phyloP scores from a whole-genome alignment of 805 yeast species.

The Kuraishia capsulata region DNA sequence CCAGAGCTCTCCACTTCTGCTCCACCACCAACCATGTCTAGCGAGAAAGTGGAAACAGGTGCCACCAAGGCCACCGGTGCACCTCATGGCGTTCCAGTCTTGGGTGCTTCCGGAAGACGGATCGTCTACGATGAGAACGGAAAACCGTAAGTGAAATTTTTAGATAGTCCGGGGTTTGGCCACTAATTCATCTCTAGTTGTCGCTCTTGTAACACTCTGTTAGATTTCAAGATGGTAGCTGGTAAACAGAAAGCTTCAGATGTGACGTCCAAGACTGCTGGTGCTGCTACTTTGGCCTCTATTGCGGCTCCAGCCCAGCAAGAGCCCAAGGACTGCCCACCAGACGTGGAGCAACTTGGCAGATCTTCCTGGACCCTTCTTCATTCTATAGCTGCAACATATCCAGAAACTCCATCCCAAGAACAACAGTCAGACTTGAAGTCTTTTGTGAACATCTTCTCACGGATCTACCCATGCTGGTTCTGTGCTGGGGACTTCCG shows the following conservation, averaged over 20 bases:
- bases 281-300: constrained; percentile 11
- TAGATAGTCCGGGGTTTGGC: constrained; percentile 1
- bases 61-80: no score
- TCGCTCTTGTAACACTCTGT: constrained; percentile 76
- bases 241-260: constrained; percentile 2
- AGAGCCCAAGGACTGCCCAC: constrained; percentile 57
- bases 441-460: constrained; percentile 60
- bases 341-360: constrained; percentile 78
- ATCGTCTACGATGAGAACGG: constrained; percentile 83
- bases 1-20: no score
- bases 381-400: constrained; percentile 84
- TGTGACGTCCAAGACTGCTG: constrained; percentile 6
- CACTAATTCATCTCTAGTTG: constrained; percentile 32
- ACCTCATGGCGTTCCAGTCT: constrained; percentile 24
- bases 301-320: constrained; percentile 17
- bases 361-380: constrained; percentile 86
- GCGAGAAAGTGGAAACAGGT: no score
- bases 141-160: constrained; percentile 61
- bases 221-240: constrained; percentile 67
- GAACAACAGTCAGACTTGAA: constrained; percentile 64
- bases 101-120: constrained; percentile 55
- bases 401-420: constrained; percentile 60
- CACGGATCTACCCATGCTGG: constrained; percentile 88
- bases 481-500: constrained; percentile 84
- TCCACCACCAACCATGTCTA: no score